A percentile compares a stretch with the other conserved stretches of the same genome.
Conservation (phyloP, 2,329 filamentous ascomycete genomes). For the Aspergillus sp. region DNA sequence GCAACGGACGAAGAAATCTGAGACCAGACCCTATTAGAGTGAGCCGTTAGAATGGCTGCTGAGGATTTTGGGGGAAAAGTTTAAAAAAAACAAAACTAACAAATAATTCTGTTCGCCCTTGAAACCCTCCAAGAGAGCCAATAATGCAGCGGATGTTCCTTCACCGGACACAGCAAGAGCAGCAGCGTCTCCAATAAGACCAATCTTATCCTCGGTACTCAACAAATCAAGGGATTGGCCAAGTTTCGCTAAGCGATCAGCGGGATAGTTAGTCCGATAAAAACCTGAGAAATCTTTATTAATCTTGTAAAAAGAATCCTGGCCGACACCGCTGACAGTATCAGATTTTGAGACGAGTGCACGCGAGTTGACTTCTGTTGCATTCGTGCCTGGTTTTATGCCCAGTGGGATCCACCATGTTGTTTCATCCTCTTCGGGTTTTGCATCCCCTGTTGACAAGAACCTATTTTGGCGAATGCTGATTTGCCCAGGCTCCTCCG, state of each 20-base stretch:
- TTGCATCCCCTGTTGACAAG: conserved; percentile 84
- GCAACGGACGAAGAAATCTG: conserved; percentile 74
- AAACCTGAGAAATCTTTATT: conserved; percentile 86
- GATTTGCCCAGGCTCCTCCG: conserved; percentile 78
- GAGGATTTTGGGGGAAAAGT: neutral
- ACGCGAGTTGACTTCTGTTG: conserved; percentile 57
- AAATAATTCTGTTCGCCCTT: conserved; percentile 75
- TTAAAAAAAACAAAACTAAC: conserved; percentile 29
- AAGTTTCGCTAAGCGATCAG: conserved; percentile 74
- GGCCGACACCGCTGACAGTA: conserved; percentile 59
- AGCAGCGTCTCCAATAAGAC: conserved; percentile 81
- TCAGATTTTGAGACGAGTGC: conserved; percentile 73
- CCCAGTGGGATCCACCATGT: conserved; percentile 94
- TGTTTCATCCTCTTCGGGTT: conserved; percentile 84
- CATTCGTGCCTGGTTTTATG: conserved; percentile 68
- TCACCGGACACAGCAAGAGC: conserved; percentile 85
- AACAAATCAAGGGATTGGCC: conserved; percentile 71
- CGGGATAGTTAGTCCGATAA: conserved; percentile 90
- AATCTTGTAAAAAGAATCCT: conserved; percentile 87
- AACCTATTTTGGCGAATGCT: conserved; percentile 82
- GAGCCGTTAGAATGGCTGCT: neutral
- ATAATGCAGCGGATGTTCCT: conserved; percentile 72
- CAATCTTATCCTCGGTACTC: conserved; percentile 84
- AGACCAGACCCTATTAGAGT: conserved; percentile 64
- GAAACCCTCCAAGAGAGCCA: conserved; percentile 84